Conservation (phyloP, 2,329 filamentous ascomycete genomes). For the Xylariaceae sp. region DNA sequence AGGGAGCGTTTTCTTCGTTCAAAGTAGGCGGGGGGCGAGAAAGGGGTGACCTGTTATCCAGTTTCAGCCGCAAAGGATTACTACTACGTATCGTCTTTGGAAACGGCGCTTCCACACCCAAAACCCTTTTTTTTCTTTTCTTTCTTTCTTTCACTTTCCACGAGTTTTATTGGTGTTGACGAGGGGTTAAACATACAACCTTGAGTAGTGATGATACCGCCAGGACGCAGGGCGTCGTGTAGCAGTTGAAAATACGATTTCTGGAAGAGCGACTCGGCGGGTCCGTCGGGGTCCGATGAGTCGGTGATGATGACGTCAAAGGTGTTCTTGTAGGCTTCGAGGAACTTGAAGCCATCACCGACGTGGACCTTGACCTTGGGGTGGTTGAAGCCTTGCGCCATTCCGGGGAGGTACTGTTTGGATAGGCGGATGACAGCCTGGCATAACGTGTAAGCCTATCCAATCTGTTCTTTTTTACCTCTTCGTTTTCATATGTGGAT, state of each 20-base stretch:
- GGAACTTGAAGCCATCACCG: slow-evolving; percentile 98
- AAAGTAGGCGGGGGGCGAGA: slow-evolving; percentile 6
- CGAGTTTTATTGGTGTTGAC: slow-evolving; percentile 34
- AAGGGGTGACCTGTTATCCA: slow-evolving; percentile 18
- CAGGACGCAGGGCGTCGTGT: slow-evolving; percentile 80
- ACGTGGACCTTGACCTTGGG: slow-evolving; percentile 89
- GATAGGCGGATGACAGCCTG: slow-evolving; percentile 93
- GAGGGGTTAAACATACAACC: slow-evolving; percentile 91
- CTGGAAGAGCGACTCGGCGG: slow-evolving; percentile 94
- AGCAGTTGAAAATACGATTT: slow-evolving; percentile 98
- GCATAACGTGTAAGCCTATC: background rate
- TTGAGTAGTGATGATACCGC: slow-evolving; percentile 99
- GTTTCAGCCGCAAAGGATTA: slow-evolving; percentile 15
- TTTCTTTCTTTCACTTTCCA: background rate
- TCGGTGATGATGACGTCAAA: slow-evolving; percentile 99
- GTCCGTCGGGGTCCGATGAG: slow-evolving; percentile 94
- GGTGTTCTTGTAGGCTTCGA: slow-evolving; percentile 90
- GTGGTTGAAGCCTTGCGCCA: slow-evolving; percentile 90
- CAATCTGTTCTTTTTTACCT: background rate
- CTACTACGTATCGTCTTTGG: slow-evolving; percentile 20
- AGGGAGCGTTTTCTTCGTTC: slow-evolving; percentile 1
- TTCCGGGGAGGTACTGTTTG: slow-evolving; percentile 93
- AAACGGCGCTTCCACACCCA: slow-evolving; percentile 1
- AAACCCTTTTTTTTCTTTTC: background rate
- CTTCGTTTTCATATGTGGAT: background rate